Evolutionary conservation across 2,329 filamentous ascomycete species (phyloP), one percentile per base, ranked within the genome.

Genomic region (Nakataea oryzae): DNA sequence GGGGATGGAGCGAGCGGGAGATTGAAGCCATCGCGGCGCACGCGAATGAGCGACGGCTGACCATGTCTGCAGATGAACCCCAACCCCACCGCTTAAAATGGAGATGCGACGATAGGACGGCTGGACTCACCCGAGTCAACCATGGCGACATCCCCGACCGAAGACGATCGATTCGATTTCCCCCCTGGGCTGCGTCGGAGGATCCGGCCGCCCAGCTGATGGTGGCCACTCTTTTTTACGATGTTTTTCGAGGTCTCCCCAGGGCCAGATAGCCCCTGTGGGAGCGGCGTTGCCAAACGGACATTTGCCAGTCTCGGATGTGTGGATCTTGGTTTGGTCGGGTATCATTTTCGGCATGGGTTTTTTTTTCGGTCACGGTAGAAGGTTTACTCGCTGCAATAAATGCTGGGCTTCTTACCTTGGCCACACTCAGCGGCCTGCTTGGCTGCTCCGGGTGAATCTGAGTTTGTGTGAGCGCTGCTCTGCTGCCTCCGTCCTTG

Each of bases 71-170:
- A 67, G 66, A 67, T 67, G 66, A 67, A 67, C 66, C 65, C 66
- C 62, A 67, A 66, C 65, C 66, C 66, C 54, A 62, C 62, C 60
- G 26, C 66, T 54, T 67, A 67, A 65, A 54, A 50, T n/a, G 41
- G 41, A n/a, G 41, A n/a, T 50, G 41, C 41, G 21, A 50, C 41
- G 41, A 50, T 50, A 50, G 41, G 41, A 50, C 56, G 56, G 27
- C 28, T 32, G 27, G 56, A 57, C n/a, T 57, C 28, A n/a, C 24
- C 28, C 28, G 30, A 30, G n/a, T 21, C 30, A n/a, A 17, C 27
- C 30, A 30, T 32, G 28, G 21, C 56, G 30, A 30, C 56, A 66
- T 63, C 32, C 63, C 21, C 41, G 41, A 50, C 41, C 41, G 41
- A 50, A 50, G 13, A n/a, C 41, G 41, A n/a, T 50, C 41, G 41